These are phyloP conservation scores for Rosellinia necatrix DNA, from an alignment of 2,329 filamentous ascomycete genomes.

Conservation along the genomic window DNA sequence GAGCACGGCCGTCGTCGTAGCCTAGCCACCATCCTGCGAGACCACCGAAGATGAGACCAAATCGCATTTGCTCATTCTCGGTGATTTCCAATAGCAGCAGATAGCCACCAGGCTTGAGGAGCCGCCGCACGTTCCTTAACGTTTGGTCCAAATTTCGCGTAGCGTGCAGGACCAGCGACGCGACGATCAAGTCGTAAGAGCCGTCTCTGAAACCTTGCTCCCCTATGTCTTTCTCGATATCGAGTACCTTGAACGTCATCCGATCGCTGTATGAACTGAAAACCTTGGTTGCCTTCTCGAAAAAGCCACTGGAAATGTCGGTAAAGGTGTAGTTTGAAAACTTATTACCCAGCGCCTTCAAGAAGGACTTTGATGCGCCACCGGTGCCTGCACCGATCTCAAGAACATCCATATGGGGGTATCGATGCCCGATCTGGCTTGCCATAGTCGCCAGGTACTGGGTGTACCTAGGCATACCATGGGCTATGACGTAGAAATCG, in stretches of 20 bases:
- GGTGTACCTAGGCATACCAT: conserved; percentile 36
- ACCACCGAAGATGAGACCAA: conserved; percentile 32
- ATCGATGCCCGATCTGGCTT: conserved; percentile 37
- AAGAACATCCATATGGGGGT: conserved; percentile 44
- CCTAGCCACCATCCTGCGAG: conserved; percentile 37
- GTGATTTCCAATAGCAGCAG: conserved; percentile 50
- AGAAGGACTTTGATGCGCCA: not conserved
- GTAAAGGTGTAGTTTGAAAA: conserved; percentile 25
- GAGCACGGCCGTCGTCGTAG: conserved; percentile 22
- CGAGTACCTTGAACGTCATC: conserved; percentile 39
- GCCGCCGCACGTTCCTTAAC: conserved; percentile 40
- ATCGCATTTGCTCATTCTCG: conserved; percentile 10
- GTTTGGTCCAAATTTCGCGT: conserved; percentile 36
- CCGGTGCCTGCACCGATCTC: conserved; percentile 31
- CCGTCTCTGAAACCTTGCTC: conserved; percentile 41
- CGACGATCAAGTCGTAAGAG: conserved; percentile 48
- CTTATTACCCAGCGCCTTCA: not conserved
- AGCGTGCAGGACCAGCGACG: conserved; percentile 46
- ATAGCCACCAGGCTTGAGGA: conserved; percentile 51
- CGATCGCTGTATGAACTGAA: conserved; percentile 8
- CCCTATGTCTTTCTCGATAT: conserved; percentile 33
- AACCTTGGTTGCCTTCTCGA: not conserved
- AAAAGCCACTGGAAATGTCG: conserved; percentile 14
- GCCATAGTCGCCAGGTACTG: conserved; percentile 34
- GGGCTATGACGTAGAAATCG: conserved; percentile 28